Evolutionary conservation across 164 flowering plant species (phyloP).

Genomic region (Saururus chinensis): DNA sequence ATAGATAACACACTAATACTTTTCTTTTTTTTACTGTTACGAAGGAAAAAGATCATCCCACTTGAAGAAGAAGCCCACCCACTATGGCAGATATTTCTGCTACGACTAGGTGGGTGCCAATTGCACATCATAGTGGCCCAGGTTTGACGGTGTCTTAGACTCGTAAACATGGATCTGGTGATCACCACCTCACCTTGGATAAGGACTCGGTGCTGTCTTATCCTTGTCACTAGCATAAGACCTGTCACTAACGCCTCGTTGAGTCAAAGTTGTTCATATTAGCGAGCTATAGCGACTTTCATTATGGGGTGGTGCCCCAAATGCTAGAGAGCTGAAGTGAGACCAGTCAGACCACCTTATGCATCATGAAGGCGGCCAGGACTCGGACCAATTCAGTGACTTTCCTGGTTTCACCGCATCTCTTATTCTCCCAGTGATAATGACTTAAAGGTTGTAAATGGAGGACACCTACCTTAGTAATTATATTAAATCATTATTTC

Average conservation of each 20-base stretch:
- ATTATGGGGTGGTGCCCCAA: too few relatives aligned
- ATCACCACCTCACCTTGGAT: neutral
- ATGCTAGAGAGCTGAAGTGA: too few relatives aligned
- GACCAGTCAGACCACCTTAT: too few relatives aligned
- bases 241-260: neutral
- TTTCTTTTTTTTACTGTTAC: neutral
- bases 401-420: too few relatives aligned
- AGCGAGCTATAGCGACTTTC: neutral
- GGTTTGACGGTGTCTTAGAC: neutral
- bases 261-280: neutral
- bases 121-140: neutral
- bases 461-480: too few relatives aligned
- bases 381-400: too few relatives aligned
- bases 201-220: constrained; percentile 3
- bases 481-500: too few relatives aligned
- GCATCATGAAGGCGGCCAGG: too few relatives aligned
- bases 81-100: neutral
- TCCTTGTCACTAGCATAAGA: neutral
- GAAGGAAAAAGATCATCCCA: neutral
- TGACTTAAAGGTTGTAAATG: too few relatives aligned
- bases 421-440: too few relatives aligned
- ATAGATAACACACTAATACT: too few relatives aligned
- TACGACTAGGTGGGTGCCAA: neutral
- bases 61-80: neutral
- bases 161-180: neutral